These are phyloP conservation scores for Lepiota venenata DNA, from an alignment of 768 basidiomycete species.

Conservation along the genomic window DNA sequence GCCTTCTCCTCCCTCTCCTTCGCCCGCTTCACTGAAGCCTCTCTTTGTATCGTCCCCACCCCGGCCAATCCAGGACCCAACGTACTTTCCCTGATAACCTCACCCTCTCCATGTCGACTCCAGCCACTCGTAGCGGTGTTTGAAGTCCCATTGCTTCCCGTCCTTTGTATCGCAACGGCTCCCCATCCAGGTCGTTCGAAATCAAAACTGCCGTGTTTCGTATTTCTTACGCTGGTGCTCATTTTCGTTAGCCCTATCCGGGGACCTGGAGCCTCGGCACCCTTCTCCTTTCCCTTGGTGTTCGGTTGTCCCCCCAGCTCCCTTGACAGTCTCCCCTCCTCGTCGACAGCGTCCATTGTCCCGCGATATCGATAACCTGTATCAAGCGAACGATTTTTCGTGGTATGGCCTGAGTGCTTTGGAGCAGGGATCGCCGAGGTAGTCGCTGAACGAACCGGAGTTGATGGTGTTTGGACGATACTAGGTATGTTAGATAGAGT, in stretches of 20 bases:
- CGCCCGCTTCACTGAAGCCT: constrained; percentile 34
- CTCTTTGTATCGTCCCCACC: constrained; percentile 41
- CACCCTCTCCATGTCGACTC: constrained; percentile 22
- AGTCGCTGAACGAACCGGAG: constrained; percentile 16
- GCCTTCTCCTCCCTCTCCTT: constrained; percentile 34
- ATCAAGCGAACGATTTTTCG: constrained; percentile 30
- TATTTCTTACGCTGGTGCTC: constrained; percentile 33
- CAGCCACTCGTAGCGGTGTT: constrained; percentile 28
- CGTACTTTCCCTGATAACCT: constrained; percentile 27
- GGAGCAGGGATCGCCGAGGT: background rate
- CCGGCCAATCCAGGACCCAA: constrained; percentile 42
- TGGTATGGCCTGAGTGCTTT: background rate
- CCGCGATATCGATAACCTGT: constrained; percentile 33
- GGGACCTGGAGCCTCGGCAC: constrained; percentile 18
- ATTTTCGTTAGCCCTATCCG: constrained; percentile 19
- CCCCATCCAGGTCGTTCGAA: constrained; percentile 66
- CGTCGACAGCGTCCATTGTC: constrained; percentile 33
- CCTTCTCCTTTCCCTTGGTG: constrained; percentile 24
- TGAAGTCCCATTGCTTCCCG: constrained; percentile 37
- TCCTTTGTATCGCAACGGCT: constrained; percentile 37
- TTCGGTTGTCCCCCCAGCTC: constrained; percentile 13
- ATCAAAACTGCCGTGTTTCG: constrained; percentile 73
- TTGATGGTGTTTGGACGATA: constrained; percentile 31
- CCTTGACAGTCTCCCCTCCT: constrained; percentile 23
- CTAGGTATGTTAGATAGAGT: constrained; percentile 17